phyloP scores from a whole-genome alignment of 352 stramenopile species.

The Globisporangium alternatum region DNA sequence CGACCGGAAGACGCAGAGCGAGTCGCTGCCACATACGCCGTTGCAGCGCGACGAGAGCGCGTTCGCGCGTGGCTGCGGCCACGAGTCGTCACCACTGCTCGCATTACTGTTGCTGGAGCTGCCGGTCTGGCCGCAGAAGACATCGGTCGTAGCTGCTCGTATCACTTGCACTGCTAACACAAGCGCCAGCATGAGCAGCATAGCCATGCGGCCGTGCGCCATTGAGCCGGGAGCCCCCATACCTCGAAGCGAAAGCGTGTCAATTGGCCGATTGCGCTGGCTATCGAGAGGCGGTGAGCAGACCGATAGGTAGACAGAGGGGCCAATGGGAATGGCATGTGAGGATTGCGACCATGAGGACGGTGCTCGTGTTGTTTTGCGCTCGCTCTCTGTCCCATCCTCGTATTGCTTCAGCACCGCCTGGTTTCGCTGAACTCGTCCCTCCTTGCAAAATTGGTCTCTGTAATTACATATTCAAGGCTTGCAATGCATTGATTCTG shows the following conservation, averaged over 20 bases:
- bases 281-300: no score
- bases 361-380: background rate
- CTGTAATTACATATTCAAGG: background rate
- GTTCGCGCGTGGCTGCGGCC: constrained; percentile 8
- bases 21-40: background rate
- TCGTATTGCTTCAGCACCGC: background rate
- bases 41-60: constrained; percentile 8
- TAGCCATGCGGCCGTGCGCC: background rate
- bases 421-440: constrained; percentile 2
- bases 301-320: no score
- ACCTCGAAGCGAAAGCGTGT: no score
- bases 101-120: background rate
- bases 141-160: background rate
- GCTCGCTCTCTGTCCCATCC: background rate
- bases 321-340: no score
- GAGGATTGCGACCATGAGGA: background rate
- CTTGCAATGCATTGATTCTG: no score
- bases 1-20: constrained; percentile 11
- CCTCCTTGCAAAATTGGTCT: background rate
- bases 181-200: background rate
- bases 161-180: background rate
- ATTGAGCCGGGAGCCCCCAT: background rate
- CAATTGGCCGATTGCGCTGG: no score
- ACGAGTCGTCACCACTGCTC: background rate
- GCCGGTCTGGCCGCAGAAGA: background rate